These are phyloP conservation scores for Lichina pygmaea DNA, from an alignment of 495 filamentous ascomycete genomes.

Conservation along the genomic window DNA sequence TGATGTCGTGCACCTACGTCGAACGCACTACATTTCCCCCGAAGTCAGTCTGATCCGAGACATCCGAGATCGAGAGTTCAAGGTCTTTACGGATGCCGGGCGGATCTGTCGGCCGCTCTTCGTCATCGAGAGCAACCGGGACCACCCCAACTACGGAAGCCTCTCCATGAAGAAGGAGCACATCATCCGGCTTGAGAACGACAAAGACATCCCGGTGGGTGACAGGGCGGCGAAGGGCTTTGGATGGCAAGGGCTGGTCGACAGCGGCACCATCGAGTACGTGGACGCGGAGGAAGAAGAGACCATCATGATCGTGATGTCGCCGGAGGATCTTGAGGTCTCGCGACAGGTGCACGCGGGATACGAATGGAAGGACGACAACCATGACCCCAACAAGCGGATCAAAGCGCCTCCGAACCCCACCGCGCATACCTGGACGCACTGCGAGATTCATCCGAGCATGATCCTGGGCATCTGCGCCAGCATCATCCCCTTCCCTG, in stretches of 20 bases:
- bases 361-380: slow-evolving; percentile 30
- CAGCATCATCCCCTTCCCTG: slow-evolving; percentile 97
- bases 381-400: slow-evolving; percentile 42
- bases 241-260: slow-evolving; percentile 68
- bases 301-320: slow-evolving; percentile 97
- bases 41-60: slow-evolving; percentile 87
- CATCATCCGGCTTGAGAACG: slow-evolving; percentile 36
- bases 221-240: slow-evolving; percentile 31
- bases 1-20: slow-evolving; percentile 48
- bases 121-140: slow-evolving; percentile 55
- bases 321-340: slow-evolving; percentile 72
- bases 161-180: slow-evolving; percentile 66
- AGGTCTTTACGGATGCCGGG: slow-evolving; percentile 92
- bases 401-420: slow-evolving; percentile 64
- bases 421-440: slow-evolving; percentile 69
- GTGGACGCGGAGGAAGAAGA: slow-evolving; percentile 97
- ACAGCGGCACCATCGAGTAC: slow-evolving; percentile 67
- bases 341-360: slow-evolving; percentile 36
- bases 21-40: slow-evolving; percentile 49
- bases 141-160: slow-evolving; percentile 41
- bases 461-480: slow-evolving; percentile 97
- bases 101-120: slow-evolving; percentile 82
- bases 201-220: slow-evolving; percentile 26
- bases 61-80: slow-evolving; percentile 90
- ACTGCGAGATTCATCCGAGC: slow-evolving; percentile 96